These are phyloP conservation scores for Amanita inopinata DNA, from an alignment of 768 basidiomycete genomes.

Conservation along the genomic window DNA sequence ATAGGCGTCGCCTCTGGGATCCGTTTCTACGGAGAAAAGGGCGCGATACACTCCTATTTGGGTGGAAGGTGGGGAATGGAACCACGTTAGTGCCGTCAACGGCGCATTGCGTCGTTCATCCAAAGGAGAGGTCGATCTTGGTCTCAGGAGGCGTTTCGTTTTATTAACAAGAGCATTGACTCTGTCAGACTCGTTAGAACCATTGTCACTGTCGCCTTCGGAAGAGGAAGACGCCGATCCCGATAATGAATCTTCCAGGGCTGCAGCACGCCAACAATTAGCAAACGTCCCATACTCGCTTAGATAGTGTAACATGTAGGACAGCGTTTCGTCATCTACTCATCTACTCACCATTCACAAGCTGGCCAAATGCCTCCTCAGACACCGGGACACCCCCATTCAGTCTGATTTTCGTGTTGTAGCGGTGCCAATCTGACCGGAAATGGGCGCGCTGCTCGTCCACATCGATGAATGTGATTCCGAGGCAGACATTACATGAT, in stretches of 20 bases:
- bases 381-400: conserved; percentile 52
- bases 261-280: conserved; percentile 26
- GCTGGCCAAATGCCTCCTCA: conserved; percentile 61
- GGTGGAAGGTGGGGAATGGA: conserved; percentile 76
- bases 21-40: conserved; percentile 47
- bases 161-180: conserved; percentile 61
- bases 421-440: conserved; percentile 95
- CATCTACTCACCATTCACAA: conserved; percentile 79
- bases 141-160: conserved; percentile 32
- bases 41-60: conserved; percentile 86
- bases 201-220: conserved; percentile 29
- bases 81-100: conserved; percentile 78
- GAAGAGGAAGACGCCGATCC: conserved; percentile 76
- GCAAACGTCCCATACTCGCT: background rate
- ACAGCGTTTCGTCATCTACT: background rate
- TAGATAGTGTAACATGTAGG: background rate
- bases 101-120: conserved; percentile 20
- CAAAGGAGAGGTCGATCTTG: conserved; percentile 30
- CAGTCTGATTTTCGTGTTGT: conserved; percentile 83
- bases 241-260: conserved; percentile 80
- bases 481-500: conserved; percentile 53
- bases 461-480: conserved; percentile 58
- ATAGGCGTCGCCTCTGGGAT: conserved; percentile 38
- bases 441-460: conserved; percentile 82
- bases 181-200: conserved; percentile 46